Evolutionary conservation across 345 rosid genomes (phyloP).

Genomic region (Pelargonium nanum): DNA sequence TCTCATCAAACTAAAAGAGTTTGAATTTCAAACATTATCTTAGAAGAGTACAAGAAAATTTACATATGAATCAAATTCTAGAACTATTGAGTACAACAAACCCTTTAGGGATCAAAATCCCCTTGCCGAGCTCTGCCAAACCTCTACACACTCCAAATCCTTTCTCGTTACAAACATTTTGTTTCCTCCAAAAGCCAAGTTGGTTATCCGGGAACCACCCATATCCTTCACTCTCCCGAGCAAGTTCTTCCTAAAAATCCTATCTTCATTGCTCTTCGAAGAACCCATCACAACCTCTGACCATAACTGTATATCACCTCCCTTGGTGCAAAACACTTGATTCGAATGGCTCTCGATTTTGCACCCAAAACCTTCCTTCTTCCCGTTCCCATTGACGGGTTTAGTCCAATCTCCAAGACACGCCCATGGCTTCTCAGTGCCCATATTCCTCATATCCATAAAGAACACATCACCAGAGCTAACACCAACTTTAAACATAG

Average conservation of each 20-base stretch:
- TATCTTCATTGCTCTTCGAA: slow-evolving; percentile 18
- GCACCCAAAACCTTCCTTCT: slow-evolving; percentile 72
- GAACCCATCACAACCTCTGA: slow-evolving; percentile 60
- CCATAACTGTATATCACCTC: slow-evolving; percentile 63
- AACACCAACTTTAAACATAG: slow-evolving; percentile 65
- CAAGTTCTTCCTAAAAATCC: slow-evolving; percentile 63
- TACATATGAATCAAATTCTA: neutral
- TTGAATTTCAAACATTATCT: neutral
- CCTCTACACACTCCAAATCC: slow-evolving; percentile 73
- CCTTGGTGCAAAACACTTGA: slow-evolving; percentile 70
- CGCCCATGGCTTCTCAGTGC: slow-evolving; percentile 41
- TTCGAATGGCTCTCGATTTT: slow-evolving; percentile 68
- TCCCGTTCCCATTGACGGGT: slow-evolving; percentile 40
- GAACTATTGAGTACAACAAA: neutral
- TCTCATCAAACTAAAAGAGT: too few relatives aligned
- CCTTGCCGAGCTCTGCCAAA: slow-evolving; percentile 62
- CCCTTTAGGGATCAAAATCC: slow-evolving; percentile 8
- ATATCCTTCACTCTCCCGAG: slow-evolving; percentile 44
- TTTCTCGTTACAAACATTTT: slow-evolving; percentile 67
- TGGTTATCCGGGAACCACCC: slow-evolving; percentile 51
- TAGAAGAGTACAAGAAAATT: too few relatives aligned
- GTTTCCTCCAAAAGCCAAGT: slow-evolving; percentile 72
- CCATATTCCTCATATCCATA: slow-evolving; percentile 57
- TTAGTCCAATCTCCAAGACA: slow-evolving; percentile 56
- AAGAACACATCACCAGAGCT: slow-evolving; percentile 60